Conservation (phyloP, 2,329 filamentous ascomycete genomes). For the Epichloe amarillans region DNA sequence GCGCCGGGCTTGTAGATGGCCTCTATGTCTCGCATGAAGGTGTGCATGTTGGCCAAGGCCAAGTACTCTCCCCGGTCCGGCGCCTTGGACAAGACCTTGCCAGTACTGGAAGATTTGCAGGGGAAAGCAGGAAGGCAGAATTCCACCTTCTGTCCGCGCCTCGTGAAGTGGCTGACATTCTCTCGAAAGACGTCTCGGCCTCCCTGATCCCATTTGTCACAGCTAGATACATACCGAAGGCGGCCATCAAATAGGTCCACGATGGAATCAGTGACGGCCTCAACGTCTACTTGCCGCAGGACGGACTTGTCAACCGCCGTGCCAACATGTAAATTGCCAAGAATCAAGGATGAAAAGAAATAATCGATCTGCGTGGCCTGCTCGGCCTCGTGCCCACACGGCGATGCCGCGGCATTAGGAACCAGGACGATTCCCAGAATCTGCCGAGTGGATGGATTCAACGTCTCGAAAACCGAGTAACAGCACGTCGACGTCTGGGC, state of each 20-base stretch:
- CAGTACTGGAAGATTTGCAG: constrained; percentile 24
- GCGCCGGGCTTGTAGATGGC: constrained; percentile 20
- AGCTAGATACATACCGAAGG: constrained; percentile 11
- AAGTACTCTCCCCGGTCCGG: constrained; percentile 24
- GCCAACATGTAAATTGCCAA: neutral
- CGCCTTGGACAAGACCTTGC: constrained; percentile 19
- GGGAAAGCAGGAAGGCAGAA: constrained; percentile 25
- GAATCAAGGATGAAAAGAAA: constrained; percentile 6
- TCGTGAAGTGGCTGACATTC: constrained; percentile 12
- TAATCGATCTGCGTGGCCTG: neutral
- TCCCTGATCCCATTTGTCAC: constrained; percentile 12
- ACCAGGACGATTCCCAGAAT: constrained; percentile 4
- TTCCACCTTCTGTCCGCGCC: constrained; percentile 11
- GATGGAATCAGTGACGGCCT: constrained; percentile 5
- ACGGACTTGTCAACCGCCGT: neutral
- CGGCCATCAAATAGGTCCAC: constrained; percentile 13
- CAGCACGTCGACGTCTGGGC: neutral
- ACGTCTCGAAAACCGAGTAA: neutral
- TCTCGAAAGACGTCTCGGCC: constrained; percentile 12
- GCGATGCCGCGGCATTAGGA: neutral
- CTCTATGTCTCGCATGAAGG: constrained; percentile 17
- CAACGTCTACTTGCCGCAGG: neutral
- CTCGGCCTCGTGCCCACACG: neutral
- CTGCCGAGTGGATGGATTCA: neutral
- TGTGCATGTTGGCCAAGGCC: constrained; percentile 17